phyloP scores from a whole-genome alignment of 768 basidiomycete species.

The Boletus edulis region DNA sequence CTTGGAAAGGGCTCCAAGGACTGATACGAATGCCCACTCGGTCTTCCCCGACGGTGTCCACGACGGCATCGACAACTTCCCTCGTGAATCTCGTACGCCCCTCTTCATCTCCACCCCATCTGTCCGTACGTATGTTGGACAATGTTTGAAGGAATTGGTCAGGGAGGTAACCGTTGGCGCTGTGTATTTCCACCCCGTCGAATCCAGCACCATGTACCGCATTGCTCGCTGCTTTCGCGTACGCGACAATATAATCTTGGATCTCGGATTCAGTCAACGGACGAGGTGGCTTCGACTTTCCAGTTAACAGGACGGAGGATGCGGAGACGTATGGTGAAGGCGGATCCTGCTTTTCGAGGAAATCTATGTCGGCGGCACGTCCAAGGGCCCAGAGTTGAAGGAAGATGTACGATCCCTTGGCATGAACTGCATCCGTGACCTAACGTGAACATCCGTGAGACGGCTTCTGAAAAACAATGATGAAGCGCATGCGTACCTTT shows the following conservation, averaged over 20 bases:
- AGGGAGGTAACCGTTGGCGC: not conserved
- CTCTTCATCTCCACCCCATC: not conserved
- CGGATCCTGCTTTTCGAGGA: conserved; percentile 19
- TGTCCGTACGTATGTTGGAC: not conserved
- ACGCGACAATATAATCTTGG: too few relatives aligned
- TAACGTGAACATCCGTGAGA: not conserved
- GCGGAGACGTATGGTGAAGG: conserved; percentile 33
- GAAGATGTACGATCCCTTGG: not conserved
- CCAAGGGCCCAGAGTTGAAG: conserved; percentile 48
- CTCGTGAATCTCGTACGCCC: not conserved
- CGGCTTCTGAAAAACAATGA: not conserved
- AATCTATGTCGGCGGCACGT: conserved; percentile 35
- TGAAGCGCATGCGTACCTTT: not conserved
- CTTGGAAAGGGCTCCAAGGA: not conserved
- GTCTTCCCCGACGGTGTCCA: not conserved
- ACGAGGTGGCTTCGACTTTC: not conserved
- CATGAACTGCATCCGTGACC: conserved; percentile 7
- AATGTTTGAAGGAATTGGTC: not conserved
- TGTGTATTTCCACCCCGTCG: not conserved
- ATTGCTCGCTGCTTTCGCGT: not conserved
- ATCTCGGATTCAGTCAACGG: not conserved
- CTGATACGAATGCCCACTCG: not conserved
- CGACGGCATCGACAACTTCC: not conserved
- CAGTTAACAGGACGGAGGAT: conserved; percentile 22
- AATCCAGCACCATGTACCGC: not conserved